Evolutionary conservation across 2,329 filamentous ascomycete species (phyloP).

Genomic region (Furcasterigmium sp.): DNA sequence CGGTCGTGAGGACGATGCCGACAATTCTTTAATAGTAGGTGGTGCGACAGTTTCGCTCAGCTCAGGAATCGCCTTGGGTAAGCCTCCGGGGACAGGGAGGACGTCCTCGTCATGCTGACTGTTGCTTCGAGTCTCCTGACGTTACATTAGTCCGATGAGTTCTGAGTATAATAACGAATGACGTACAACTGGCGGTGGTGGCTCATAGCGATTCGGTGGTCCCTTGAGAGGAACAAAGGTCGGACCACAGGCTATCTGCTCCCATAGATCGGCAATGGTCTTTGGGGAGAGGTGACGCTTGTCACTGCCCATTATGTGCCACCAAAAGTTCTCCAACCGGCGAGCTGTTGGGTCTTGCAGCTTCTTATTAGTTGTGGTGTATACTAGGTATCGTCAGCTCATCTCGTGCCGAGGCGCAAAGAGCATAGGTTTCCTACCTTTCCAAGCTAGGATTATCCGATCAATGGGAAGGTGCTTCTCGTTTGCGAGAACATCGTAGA

Average conservation of each 20-base stretch:
- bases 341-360: slow-evolving; percentile 57
- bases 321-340: slow-evolving; percentile 61
- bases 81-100: not conserved
- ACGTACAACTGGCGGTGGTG: slow-evolving; percentile 33
- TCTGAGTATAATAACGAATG: not conserved
- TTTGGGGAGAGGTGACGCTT: slow-evolving; percentile 46
- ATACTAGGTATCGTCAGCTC: slow-evolving; percentile 34
- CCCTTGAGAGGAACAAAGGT: slow-evolving; percentile 51
- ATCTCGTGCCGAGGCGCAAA: too few species aligned
- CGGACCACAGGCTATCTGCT: slow-evolving; percentile 52
- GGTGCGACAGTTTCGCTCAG: slow-evolving; percentile 3
- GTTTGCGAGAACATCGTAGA: slow-evolving; percentile 10
- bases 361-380: slow-evolving; percentile 54
- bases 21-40: slow-evolving; percentile 17
- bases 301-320: slow-evolving; percentile 59
- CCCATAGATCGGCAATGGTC: slow-evolving; percentile 49
- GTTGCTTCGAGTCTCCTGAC: not conserved
- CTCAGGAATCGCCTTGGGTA: slow-evolving; percentile 1
- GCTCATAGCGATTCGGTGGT: slow-evolving; percentile 48
- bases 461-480: slow-evolving; percentile 8
- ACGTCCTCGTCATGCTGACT: not conserved
- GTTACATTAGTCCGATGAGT: not conserved
- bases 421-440: too few species aligned
- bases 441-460: too few species aligned
- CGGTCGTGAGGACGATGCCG: slow-evolving; percentile 39